These are phyloP conservation scores for Botryosphaeria dothidea DNA, from an alignment of 2,329 filamentous ascomycete genomes.

Conservation along the genomic window DNA sequence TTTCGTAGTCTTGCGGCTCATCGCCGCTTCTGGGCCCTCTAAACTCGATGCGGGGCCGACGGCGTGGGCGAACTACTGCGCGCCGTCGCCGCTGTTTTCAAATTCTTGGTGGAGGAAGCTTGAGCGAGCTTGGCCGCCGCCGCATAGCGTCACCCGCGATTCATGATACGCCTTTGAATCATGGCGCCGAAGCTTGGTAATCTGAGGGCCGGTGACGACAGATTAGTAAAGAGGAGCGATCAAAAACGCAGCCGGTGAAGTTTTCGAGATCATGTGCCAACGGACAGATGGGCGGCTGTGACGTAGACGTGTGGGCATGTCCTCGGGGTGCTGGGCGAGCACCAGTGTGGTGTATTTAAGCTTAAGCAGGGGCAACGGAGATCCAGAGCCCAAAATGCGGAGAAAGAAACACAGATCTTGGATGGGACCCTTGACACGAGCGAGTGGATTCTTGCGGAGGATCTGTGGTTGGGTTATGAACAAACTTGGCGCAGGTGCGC, in stretches of 20 bases:
- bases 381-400: background rate
- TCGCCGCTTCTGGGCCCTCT: background rate
- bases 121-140: conserved; percentile 2
- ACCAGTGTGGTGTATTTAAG: conserved; percentile 8
- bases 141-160: background rate
- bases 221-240: background rate
- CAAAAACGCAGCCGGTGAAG: background rate
- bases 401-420: conserved; percentile 16
- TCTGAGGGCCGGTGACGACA: background rate
- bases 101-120: background rate
- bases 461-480: conserved; percentile 12
- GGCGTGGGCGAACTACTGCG: background rate
- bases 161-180: background rate
- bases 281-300: background rate
- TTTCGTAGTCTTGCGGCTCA: background rate
- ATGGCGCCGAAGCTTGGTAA: background rate
- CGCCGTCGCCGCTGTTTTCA: background rate
- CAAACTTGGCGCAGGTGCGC: background rate
- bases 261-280: background rate
- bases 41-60: background rate
- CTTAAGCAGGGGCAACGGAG: conserved; percentile 4
- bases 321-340: background rate
- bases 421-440: conserved; percentile 11
- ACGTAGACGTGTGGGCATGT: background rate
- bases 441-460: conserved; percentile 10